These are phyloP conservation scores for Xylaria palmicola DNA, from an alignment of 495 filamentous ascomycete genomes.

Conservation along the genomic window DNA sequence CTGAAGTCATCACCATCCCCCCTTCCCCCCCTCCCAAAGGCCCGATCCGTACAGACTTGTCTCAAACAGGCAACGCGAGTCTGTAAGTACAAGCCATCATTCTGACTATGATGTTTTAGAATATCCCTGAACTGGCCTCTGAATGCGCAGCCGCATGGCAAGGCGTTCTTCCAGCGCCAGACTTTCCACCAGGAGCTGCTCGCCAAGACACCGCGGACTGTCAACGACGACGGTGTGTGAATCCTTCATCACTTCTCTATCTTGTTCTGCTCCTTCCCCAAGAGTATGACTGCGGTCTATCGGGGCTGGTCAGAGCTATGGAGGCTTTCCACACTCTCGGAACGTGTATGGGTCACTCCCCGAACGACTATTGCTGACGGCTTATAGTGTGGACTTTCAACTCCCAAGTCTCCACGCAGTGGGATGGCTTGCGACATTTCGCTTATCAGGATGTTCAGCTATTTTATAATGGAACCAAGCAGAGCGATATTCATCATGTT, in stretches of 20 bases:
- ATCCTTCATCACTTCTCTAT: no score
- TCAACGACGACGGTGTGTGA: conserved; percentile 53
- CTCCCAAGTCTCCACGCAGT: conserved; percentile 50
- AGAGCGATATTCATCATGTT: conserved; percentile 52
- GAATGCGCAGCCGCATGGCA: conserved; percentile 32
- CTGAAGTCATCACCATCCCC: background rate
- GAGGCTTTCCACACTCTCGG: background rate
- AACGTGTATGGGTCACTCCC: background rate
- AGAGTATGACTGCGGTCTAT: no score
- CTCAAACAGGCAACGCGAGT: background rate
- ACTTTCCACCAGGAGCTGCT: conserved; percentile 42
- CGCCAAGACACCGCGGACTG: conserved; percentile 34
- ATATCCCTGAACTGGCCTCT: conserved; percentile 50
- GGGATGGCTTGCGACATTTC: conserved; percentile 48
- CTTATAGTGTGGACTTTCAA: conserved; percentile 54
- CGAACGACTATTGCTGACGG: background rate
- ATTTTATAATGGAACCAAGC: conserved; percentile 63
- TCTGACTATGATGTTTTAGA: conserved; percentile 16
- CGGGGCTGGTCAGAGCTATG: no score
- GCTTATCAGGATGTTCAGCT: conserved; percentile 52
- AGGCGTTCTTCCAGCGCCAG: conserved; percentile 39
- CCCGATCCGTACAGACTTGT: background rate
- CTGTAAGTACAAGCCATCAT: background rate
- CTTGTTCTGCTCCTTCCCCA: background rate
- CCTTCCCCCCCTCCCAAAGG: background rate